These are phyloP conservation scores for Carex cristatella DNA, from an alignment of 176 grass and related monocot species.

Conservation along the genomic window DNA sequence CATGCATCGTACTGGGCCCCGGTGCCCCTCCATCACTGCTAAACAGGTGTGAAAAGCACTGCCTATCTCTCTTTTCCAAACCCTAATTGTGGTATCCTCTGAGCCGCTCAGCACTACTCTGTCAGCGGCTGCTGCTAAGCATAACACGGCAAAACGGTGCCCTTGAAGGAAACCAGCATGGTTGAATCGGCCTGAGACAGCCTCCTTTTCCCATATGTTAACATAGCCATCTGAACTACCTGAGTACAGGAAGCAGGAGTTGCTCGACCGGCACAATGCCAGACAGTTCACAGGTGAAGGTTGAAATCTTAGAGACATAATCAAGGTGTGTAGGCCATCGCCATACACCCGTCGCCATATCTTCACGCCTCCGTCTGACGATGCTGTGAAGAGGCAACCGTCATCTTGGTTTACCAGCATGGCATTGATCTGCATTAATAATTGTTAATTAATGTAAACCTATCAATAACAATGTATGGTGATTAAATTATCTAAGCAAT, in stretches of 20 bases:
- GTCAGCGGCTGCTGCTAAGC: slow-evolving; percentile 45
- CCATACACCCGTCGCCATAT: slow-evolving; percentile 75
- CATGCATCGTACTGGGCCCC: slow-evolving; percentile 69
- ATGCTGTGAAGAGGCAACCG: slow-evolving; percentile 73
- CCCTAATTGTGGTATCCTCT: slow-evolving; percentile 83
- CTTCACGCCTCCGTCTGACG: slow-evolving; percentile 76
- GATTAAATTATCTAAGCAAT: neutral
- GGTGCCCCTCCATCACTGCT: slow-evolving; percentile 77
- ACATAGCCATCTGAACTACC: slow-evolving; percentile 81
- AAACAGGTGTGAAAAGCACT: slow-evolving; percentile 59
- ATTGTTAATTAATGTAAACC: neutral
- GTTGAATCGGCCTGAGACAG: slow-evolving; percentile 42
- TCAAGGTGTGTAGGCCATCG: slow-evolving; percentile 55
- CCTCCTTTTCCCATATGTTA: slow-evolving; percentile 88
- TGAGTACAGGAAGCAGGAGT: slow-evolving; percentile 64
- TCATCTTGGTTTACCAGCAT: slow-evolving; percentile 71
- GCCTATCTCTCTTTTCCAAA: slow-evolving; percentile 54
- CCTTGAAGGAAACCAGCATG: slow-evolving; percentile 68
- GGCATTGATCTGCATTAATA: slow-evolving; percentile 27
- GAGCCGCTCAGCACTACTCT: slow-evolving; percentile 70
- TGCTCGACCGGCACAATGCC: slow-evolving; percentile 22
- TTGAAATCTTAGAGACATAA: slow-evolving; percentile 56
- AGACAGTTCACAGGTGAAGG: slow-evolving; percentile 73
- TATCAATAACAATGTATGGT: neutral
- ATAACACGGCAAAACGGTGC: slow-evolving; percentile 63